A percentile compares a stretch with the other conserved stretches of the same genome.
Evolutionary conservation across 2,329 filamentous ascomycete species (phyloP).

Genomic region (Hawksworthiomyces lignivorus): DNA sequence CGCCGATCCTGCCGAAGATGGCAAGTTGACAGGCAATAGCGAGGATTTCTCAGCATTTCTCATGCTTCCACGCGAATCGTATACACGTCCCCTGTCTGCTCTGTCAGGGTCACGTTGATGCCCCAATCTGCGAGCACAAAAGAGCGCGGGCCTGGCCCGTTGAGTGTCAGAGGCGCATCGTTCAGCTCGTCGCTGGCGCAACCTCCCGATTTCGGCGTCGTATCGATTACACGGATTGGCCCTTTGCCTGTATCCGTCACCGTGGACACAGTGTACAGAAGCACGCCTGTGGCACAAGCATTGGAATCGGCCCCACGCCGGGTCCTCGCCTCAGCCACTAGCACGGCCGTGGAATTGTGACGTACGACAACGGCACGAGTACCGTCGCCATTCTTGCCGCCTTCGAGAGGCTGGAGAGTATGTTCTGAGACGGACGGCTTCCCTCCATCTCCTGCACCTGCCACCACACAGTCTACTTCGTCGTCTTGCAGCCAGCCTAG

Average conservation of each 20-base stretch:
- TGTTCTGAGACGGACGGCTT: conserved; percentile 5
- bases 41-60: no score
- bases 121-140: conserved; percentile 18
- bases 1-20: no score
- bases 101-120: conserved; percentile 19
- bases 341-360: conserved; percentile 15
- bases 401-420: no score
- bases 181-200: conserved; percentile 31
- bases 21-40: no score
- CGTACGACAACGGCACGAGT: conserved; percentile 23
- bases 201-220: conserved; percentile 21
- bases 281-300: conserved; percentile 25
- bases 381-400: neutral
- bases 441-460: no score
- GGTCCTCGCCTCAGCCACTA: conserved; percentile 27
- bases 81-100: conserved; percentile 6
- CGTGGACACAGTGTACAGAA: conserved; percentile 29
- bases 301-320: conserved; percentile 18
- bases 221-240: conserved; percentile 25
- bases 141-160: conserved; percentile 15
- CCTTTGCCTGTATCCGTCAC: conserved; percentile 21
- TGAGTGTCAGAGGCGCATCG: conserved; percentile 22
- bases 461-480: conserved; percentile 25
- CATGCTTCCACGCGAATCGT: conserved; percentile 4
- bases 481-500: conserved; percentile 28